Evolutionary conservation across 257 asterid genomes (phyloP).

Genomic region (Lycium barbarum): DNA sequence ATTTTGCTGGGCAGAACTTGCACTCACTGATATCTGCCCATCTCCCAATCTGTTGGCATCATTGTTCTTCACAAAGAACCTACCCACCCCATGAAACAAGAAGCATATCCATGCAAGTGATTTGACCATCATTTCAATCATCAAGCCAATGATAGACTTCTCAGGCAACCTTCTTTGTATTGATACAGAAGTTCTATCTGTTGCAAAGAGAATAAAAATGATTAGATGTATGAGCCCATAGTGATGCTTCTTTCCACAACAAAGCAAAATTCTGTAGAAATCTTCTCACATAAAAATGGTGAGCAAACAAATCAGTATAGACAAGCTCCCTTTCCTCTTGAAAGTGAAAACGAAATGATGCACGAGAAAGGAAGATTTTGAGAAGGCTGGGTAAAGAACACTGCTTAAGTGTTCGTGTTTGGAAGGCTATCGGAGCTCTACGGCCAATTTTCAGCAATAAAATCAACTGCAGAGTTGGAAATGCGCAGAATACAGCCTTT

Average conservation of each 20-base stretch:
- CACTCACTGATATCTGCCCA: constrained; percentile 42
- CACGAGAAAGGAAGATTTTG: background rate
- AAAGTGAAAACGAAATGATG: background rate
- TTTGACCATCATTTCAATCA: constrained; percentile 48
- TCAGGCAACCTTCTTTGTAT: constrained; percentile 46
- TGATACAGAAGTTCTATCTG: constrained; percentile 46
- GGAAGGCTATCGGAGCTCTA: background rate
- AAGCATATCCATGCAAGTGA: constrained; percentile 60
- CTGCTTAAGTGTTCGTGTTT: background rate
- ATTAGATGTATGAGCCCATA: background rate
- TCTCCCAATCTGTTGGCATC: constrained; percentile 36
- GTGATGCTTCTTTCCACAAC: constrained; percentile 23
- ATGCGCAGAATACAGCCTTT: background rate
- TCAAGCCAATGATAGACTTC: constrained; percentile 42
- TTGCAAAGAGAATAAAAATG: constrained; percentile 31
- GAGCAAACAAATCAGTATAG: constrained; percentile 19
- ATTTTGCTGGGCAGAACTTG: constrained; percentile 44
- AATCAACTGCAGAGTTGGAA: background rate
- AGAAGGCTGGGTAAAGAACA: background rate
- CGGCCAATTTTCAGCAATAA: background rate
- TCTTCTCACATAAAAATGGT: background rate
- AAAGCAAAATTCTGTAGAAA: constrained; percentile 20
- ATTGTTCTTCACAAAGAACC: constrained; percentile 46
- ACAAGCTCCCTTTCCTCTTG: background rate
- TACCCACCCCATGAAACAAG: constrained; percentile 50